A percentile compares a stretch with the other conserved stretches of the same genome.
Evolutionary conservation across 768 basidiomycete genomes (phyloP).

Genomic region (Russula foetens): DNA sequence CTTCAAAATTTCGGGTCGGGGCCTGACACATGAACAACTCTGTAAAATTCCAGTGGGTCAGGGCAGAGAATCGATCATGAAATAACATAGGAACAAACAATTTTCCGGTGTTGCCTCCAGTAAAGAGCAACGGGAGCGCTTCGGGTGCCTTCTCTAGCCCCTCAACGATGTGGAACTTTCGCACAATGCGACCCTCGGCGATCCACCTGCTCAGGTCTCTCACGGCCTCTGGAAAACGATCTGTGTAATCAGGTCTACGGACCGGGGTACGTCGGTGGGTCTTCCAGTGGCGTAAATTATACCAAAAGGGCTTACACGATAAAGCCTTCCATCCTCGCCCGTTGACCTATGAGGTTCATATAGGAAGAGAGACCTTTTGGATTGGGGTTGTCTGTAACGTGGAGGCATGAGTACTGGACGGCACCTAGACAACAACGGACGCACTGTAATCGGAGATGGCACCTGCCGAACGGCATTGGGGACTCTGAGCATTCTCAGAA

Average conservation of each 20-base stretch:
- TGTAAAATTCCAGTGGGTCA: constrained; percentile 22
- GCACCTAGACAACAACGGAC: constrained; percentile 20
- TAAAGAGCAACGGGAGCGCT: constrained; percentile 64
- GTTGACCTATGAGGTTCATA: constrained; percentile 59
- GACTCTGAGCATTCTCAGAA: background rate
- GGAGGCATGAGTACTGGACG: background rate
- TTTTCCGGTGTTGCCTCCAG: constrained; percentile 75
- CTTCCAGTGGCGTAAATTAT: background rate
- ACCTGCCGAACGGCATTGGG: constrained; percentile 33
- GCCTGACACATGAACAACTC: constrained; percentile 52
- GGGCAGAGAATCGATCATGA: background rate
- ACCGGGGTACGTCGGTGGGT: background rate
- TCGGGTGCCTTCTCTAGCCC: constrained; percentile 67
- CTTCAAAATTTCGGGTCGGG: constrained; percentile 6
- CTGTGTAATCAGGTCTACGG: constrained; percentile 63
- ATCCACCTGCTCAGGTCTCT: constrained; percentile 51
- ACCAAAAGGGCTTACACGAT: constrained; percentile 46
- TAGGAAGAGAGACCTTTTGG: constrained; percentile 65
- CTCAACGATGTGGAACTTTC: constrained; percentile 72
- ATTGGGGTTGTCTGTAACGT: constrained; percentile 40
- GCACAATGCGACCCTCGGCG: constrained; percentile 61
- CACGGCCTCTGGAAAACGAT: constrained; percentile 50
- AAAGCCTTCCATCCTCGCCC: constrained; percentile 80
- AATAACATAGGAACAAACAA: constrained; percentile 31
- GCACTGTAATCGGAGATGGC: constrained; percentile 81